phyloP scores from a whole-genome alignment of 768 basidiomycete genomes.

The Calocybe cyanea region DNA sequence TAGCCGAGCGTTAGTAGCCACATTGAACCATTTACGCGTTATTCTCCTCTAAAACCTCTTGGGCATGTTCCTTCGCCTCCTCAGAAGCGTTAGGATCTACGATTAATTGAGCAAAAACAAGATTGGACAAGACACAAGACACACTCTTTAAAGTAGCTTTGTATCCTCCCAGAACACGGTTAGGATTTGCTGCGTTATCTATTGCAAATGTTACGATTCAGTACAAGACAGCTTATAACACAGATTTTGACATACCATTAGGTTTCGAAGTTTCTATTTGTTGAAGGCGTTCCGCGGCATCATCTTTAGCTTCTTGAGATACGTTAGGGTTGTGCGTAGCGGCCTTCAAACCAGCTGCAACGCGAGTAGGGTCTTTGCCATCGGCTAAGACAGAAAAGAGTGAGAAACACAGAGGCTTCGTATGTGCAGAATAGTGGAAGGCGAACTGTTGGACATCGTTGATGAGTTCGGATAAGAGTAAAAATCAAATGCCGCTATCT shows the following conservation, averaged over 20 bases:
- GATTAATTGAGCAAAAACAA: background rate
- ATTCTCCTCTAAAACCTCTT: conserved; percentile 12
- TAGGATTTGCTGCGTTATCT: conserved; percentile 41
- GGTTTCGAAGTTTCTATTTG: conserved; percentile 13
- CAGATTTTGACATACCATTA: too few species aligned
- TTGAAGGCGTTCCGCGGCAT: conserved; percentile 41
- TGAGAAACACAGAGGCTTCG: too few species aligned
- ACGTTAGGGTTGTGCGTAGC: conserved; percentile 53
- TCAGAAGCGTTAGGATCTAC: conserved; percentile 17
- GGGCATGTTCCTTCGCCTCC: conserved; percentile 16
- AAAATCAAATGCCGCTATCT: too few species aligned
- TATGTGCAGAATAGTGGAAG: too few species aligned
- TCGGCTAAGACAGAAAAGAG: too few species aligned
- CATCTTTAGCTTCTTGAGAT: conserved; percentile 45
- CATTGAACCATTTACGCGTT: conserved; percentile 2
- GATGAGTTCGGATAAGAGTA: too few species aligned
- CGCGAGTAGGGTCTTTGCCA: conserved; percentile 39
- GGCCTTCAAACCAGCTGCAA: conserved; percentile 54
- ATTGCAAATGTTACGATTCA: too few species aligned
- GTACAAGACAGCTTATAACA: too few species aligned
- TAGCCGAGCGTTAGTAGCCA: too few species aligned
- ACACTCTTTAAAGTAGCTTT: conserved; percentile 52
- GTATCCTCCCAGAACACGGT: conserved; percentile 50
- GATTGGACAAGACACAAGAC: background rate
- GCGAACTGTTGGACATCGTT: too few species aligned